A percentile compares a stretch with the other conserved stretches of the same genome.
Evolutionary conservation across 2,329 filamentous ascomycete species (phyloP).

Genomic region (Calonectria pauciramosa): DNA sequence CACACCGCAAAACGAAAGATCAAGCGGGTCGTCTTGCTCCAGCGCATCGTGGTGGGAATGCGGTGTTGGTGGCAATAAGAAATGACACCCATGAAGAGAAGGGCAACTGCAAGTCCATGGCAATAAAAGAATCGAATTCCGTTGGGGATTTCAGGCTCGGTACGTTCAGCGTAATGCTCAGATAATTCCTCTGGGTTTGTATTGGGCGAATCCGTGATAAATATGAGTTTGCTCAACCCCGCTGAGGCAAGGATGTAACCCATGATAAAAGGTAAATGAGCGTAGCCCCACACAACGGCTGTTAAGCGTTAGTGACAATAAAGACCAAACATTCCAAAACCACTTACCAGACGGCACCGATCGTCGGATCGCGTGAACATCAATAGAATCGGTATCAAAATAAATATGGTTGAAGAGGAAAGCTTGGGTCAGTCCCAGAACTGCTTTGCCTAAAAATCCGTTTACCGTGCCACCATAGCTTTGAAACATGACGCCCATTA

Average conservation of each 20-base stretch:
- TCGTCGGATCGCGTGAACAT: slow-evolving; percentile 72
- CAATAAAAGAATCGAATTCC: slow-evolving; percentile 76
- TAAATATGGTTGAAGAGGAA: slow-evolving; percentile 75
- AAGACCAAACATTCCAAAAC: background rate
- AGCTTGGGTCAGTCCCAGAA: slow-evolving; percentile 69
- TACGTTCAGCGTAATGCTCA: slow-evolving; percentile 62
- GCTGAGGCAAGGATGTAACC: slow-evolving; percentile 71
- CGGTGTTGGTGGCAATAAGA: slow-evolving; percentile 70
- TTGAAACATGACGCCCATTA: slow-evolving; percentile 73
- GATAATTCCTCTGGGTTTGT: slow-evolving; percentile 64
- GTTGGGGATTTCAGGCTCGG: slow-evolving; percentile 62
- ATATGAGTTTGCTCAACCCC: slow-evolving; percentile 70
- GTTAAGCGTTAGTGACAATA: slow-evolving; percentile 18
- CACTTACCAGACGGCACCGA: slow-evolving; percentile 57
- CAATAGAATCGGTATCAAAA: slow-evolving; percentile 73
- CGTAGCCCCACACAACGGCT: slow-evolving; percentile 67
- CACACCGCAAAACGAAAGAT: slow-evolving; percentile 63
- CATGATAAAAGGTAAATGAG: slow-evolving; percentile 75
- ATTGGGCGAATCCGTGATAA: slow-evolving; percentile 67
- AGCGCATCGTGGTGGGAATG: slow-evolving; percentile 60
- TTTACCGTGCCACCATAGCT: slow-evolving; percentile 61
- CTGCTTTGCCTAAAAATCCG: slow-evolving; percentile 73
- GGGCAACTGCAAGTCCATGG: slow-evolving; percentile 68
- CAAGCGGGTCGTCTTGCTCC: slow-evolving; percentile 65
- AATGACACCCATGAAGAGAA: slow-evolving; percentile 68